These are phyloP conservation scores for Metarhizium brunneum DNA, from an alignment of 2,329 filamentous ascomycete species.

Conservation along the genomic window DNA sequence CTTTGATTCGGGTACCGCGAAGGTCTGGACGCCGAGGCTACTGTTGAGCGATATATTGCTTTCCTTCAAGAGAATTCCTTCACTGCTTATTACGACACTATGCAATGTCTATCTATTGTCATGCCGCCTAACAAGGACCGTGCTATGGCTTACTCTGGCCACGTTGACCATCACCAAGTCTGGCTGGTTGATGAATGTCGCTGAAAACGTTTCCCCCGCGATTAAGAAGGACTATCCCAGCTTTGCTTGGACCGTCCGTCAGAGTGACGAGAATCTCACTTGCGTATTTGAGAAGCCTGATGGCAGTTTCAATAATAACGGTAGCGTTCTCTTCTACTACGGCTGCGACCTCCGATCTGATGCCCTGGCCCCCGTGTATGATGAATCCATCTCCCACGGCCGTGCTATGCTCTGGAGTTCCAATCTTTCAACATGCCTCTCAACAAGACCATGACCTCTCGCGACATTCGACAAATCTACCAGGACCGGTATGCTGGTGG, in stretches of 20 bases:
- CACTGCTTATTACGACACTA: constrained; percentile 88
- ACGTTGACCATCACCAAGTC: constrained; percentile 90
- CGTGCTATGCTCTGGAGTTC: constrained; percentile 76
- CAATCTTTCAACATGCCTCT: constrained; percentile 89
- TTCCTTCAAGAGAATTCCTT: constrained; percentile 70
- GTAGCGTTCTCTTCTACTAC: constrained; percentile 94
- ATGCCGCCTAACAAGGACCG: constrained; percentile 61
- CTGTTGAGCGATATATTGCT: constrained; percentile 79
- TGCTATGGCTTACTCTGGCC: constrained; percentile 73
- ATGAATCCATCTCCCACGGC: constrained; percentile 75
- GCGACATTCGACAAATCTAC: constrained; percentile 89
- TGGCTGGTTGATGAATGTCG: constrained; percentile 89
- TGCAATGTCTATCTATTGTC: constrained; percentile 88
- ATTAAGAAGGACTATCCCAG: constrained; percentile 91
- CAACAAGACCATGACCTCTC: constrained; percentile 74
- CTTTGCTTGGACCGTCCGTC: constrained; percentile 92
- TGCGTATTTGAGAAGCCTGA: constrained; percentile 99
- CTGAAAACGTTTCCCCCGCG: constrained; percentile 87
- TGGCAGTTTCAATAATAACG: constrained; percentile 76
- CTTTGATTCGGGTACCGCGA: constrained; percentile 77
- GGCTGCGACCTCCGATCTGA: constrained; percentile 74
- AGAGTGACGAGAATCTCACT: constrained; percentile 90
- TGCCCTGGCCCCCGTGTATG: constrained; percentile 66
- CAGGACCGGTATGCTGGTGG: constrained; percentile 90
- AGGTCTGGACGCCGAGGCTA: constrained; percentile 70